Conservation (phyloP, 495 filamentous ascomycete genomes). For the Aspergillus leporis region DNA sequence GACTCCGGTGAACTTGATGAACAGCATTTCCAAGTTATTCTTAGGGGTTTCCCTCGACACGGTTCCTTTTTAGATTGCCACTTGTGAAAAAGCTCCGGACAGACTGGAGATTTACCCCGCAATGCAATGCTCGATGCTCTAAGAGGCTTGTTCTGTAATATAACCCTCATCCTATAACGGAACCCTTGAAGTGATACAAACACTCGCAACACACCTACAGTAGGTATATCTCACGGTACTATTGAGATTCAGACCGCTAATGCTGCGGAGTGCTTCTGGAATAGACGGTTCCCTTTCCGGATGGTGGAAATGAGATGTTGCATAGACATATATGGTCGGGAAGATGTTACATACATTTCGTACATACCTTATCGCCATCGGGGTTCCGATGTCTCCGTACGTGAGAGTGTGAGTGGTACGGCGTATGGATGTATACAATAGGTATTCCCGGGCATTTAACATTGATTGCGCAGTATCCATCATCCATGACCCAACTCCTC, state of each 20-base stretch:
- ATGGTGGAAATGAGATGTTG: neutral
- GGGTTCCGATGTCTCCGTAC: neutral
- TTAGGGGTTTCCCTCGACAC: neutral
- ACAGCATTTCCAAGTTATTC: neutral
- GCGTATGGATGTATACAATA: neutral
- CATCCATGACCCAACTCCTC: neutral
- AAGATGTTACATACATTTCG: neutral
- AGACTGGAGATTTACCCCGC: constrained; percentile 17
- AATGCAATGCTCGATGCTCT: constrained; percentile 13
- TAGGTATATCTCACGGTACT: constrained; percentile 1
- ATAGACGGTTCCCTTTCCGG: constrained; percentile 9
- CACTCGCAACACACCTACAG: neutral
- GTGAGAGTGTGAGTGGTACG: neutral
- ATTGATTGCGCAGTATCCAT: neutral
- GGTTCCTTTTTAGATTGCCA: neutral
- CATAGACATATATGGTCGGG: neutral
- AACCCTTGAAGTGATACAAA: constrained; percentile 1
- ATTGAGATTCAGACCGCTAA: constrained; percentile 19
- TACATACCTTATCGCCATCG: neutral
- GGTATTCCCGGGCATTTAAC: neutral
- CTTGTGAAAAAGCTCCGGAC: neutral
- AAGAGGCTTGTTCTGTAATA: constrained; percentile 8
- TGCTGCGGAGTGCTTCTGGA: constrained; percentile 6
- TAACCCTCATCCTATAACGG: neutral
- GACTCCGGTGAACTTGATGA: neutral